phyloP scores from a whole-genome alignment of 140 eudicot species.

The Flaveria floridana region DNA sequence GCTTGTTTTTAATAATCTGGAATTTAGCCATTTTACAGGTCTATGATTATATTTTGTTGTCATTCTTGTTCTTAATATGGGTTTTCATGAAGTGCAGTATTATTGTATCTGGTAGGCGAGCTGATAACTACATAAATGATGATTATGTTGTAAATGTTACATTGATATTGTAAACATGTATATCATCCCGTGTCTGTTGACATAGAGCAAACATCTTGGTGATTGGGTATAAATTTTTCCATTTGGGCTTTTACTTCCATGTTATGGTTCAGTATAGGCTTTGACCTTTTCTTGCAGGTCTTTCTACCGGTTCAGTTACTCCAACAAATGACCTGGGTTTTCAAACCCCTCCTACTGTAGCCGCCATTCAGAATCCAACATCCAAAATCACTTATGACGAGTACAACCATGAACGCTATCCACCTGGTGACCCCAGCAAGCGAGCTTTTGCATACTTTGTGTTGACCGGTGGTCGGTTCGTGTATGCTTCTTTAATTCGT shows the following conservation, averaged over 20 bases:
- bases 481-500: slow-evolving; percentile 72
- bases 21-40: not conserved
- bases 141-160: not conserved
- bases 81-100: slow-evolving; percentile 4
- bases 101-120: not conserved
- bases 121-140: not conserved
- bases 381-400: slow-evolving; percentile 68
- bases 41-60: not conserved
- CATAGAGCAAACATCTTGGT: not conserved
- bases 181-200: not conserved
- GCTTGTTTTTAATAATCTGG: not conserved
- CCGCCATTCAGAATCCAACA: slow-evolving; percentile 67
- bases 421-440: slow-evolving; percentile 89
- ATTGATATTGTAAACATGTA: not conserved
- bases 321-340: slow-evolving; percentile 51
- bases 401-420: slow-evolving; percentile 76
- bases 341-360: slow-evolving; percentile 58
- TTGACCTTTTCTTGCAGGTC: slow-evolving; percentile 39
- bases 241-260: not conserved
- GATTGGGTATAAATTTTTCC: not conserved
- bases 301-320: slow-evolving; percentile 54
- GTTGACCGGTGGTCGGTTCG: slow-evolving; percentile 82
- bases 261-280: not conserved
- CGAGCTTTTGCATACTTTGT: slow-evolving; percentile 85
- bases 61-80: not conserved